These are phyloP conservation scores for Protomyces inouyei DNA, from an alignment of 1,139 yeast genomes.

Conservation along the genomic window DNA sequence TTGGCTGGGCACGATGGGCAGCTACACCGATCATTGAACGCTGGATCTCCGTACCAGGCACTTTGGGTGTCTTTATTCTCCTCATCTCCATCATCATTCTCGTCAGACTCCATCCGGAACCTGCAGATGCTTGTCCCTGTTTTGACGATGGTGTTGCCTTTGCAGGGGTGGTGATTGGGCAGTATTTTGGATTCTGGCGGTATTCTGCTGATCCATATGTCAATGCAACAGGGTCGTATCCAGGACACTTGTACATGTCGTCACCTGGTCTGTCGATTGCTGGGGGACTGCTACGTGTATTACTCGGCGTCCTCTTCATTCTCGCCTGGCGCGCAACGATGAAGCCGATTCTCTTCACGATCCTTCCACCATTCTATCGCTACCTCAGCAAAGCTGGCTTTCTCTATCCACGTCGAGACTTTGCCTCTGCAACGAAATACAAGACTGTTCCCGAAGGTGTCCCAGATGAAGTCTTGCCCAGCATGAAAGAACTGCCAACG, in stretches of 20 bases:
- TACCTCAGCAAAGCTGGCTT: slow-evolving; percentile 40
- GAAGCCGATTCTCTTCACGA: slow-evolving; percentile 56
- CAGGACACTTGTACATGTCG: slow-evolving; percentile 15
- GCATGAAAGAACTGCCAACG: slow-evolving; percentile 38
- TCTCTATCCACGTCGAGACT: slow-evolving; percentile 42
- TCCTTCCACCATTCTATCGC: slow-evolving; percentile 43
- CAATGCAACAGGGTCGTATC: slow-evolving; percentile 1
- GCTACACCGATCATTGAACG: slow-evolving; percentile 30
- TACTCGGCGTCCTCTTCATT: slow-evolving; percentile 57
- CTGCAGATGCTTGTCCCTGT: slow-evolving; percentile 93
- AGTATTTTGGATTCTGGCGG: slow-evolving; percentile 34
- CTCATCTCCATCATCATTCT: slow-evolving; percentile 46
- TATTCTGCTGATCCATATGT: slow-evolving; percentile 7
- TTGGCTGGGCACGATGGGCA: slow-evolving; percentile 36
- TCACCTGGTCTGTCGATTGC: not conserved
- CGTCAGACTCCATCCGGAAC: slow-evolving; percentile 69
- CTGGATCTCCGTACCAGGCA: slow-evolving; percentile 27
- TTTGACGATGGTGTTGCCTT: slow-evolving; percentile 94
- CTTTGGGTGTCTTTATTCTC: slow-evolving; percentile 40
- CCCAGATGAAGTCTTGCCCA: slow-evolving; percentile 39
- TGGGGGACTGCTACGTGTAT: slow-evolving; percentile 1
- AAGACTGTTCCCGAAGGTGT: slow-evolving; percentile 39
- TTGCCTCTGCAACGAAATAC: slow-evolving; percentile 42
- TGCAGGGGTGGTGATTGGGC: slow-evolving; percentile 78
- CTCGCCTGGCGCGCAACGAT: slow-evolving; percentile 63